Conservation (phyloP, 163 green algal genomes). For the Prototheca stagnorum region DNA sequence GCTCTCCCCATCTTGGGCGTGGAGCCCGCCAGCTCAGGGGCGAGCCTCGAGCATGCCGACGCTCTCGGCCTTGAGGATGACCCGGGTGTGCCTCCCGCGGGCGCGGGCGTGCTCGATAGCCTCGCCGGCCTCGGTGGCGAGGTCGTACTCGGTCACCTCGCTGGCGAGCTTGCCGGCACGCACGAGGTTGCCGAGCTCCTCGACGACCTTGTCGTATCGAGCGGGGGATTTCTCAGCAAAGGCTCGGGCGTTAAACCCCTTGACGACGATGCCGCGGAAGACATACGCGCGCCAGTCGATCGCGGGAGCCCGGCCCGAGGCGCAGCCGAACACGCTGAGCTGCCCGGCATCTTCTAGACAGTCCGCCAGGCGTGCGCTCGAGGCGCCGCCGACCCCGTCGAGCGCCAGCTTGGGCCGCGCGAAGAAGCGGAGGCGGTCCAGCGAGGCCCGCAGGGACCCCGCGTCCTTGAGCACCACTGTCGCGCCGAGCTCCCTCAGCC, state of each 20-base stretch:
- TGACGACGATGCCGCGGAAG: constrained; percentile 26
- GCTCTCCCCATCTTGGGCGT: neutral
- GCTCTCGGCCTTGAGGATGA: constrained; percentile 41
- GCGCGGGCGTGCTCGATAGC: constrained; percentile 53
- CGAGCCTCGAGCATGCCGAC: constrained; percentile 8
- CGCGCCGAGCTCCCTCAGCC: constrained; percentile 53
- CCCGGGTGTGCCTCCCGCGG: constrained; percentile 42
- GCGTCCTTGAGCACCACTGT: constrained; percentile 55
- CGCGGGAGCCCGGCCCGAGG: constrained; percentile 34
- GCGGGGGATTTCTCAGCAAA: constrained; percentile 41
- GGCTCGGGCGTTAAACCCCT: constrained; percentile 50
- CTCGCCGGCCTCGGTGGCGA: constrained; percentile 48
- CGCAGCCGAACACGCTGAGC: constrained; percentile 63
- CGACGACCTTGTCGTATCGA: constrained; percentile 30
- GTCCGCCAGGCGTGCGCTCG: constrained; percentile 40
- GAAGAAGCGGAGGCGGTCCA: constrained; percentile 65
- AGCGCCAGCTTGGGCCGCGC: constrained; percentile 63
- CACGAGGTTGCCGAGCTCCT: constrained; percentile 47
- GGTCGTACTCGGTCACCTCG: constrained; percentile 54
- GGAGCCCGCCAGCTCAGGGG: neutral
- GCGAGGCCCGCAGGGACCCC: constrained; percentile 47
- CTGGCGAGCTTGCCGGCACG: constrained; percentile 37
- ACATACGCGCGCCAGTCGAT: constrained; percentile 57
- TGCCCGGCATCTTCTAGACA: constrained; percentile 36
- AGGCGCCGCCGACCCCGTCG: constrained; percentile 61